These are phyloP conservation scores for Stevia rebaudiana DNA, from an alignment of 140 eudicot genomes.

Conservation along the genomic window DNA sequence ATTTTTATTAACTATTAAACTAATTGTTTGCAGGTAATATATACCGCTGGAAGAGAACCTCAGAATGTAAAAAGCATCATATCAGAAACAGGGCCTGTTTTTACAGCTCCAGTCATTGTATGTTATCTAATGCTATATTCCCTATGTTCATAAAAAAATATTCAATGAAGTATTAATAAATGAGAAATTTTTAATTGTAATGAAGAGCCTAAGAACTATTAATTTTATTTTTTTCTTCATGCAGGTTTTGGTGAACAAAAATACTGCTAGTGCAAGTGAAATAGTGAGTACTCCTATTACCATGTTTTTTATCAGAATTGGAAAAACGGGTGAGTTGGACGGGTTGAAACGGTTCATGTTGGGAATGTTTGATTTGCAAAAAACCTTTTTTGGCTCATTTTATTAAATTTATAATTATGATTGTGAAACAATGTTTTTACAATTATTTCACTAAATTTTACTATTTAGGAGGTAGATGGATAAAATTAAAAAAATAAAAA, in stretches of 20 bases:
- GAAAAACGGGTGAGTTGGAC: background rate
- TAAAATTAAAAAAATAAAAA: background rate
- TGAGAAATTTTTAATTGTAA: background rate
- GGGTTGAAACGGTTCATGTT: background rate
- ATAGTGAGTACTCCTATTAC: conserved; percentile 50
- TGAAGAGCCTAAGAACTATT: background rate
- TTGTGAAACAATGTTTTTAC: background rate
- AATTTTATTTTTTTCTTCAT: background rate
- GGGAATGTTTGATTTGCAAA: background rate
- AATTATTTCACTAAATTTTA: background rate
- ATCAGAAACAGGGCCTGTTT: conserved; percentile 58
- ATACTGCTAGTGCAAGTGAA: conserved; percentile 98
- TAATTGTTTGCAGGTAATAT: conserved; percentile 55
- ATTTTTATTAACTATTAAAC: background rate
- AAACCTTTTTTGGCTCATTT: background rate
- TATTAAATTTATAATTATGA: background rate
- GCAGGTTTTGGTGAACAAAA: conserved; percentile 92
- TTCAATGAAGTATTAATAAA: too few species aligned
- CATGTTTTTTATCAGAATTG: background rate
- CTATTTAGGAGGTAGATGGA: background rate
- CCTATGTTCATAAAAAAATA: background rate
- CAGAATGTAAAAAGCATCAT: conserved; percentile 54
- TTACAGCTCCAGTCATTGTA: conserved; percentile 77
- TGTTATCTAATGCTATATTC: conserved; percentile 18
- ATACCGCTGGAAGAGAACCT: conserved; percentile 91